These are phyloP conservation scores for Kingdonia uniflora DNA, from an alignment of 164 flowering plant genomes.

Conservation along the genomic window DNA sequence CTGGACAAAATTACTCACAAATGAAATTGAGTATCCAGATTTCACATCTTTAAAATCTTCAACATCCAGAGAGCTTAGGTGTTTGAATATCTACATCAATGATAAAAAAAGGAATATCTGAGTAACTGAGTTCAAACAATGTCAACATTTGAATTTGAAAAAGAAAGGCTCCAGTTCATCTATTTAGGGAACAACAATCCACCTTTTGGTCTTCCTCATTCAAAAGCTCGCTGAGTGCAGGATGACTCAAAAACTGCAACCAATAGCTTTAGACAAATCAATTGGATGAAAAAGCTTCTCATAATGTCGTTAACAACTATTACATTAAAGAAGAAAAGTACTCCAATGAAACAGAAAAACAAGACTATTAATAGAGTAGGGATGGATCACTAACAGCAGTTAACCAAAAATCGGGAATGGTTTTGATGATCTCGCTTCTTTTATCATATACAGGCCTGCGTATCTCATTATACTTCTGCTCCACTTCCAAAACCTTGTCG, in stretches of 20 bases:
- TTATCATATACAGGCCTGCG: slow-evolving; percentile 76
- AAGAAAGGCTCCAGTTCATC: neutral
- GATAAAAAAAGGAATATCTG: neutral
- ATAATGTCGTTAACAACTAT: neutral
- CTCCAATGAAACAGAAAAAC: neutral
- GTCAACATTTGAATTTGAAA: neutral
- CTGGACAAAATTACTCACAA: slow-evolving; percentile 14
- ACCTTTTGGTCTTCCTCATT: slow-evolving; percentile 43
- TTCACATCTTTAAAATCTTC: slow-evolving; percentile 28
- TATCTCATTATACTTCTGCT: slow-evolving; percentile 74
- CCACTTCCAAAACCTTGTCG: slow-evolving; percentile 83
- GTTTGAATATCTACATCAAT: slow-evolving; percentile 30
- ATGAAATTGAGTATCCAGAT: slow-evolving; percentile 24
- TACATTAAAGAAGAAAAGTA: too few species aligned
- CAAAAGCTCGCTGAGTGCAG: slow-evolving; percentile 36
- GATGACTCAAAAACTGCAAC: slow-evolving; percentile 42
- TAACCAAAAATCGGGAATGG: slow-evolving; percentile 93
- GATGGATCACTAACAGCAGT: slow-evolving; percentile 68
- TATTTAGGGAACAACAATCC: neutral
- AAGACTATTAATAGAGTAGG: neutral
- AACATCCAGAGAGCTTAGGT: slow-evolving; percentile 32
- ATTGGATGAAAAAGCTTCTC: neutral
- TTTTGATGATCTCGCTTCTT: slow-evolving; percentile 55
- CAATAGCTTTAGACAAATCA: slow-evolving; percentile 1
- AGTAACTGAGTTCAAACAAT: slow-evolving; percentile 2